Conservation (phyloP, 2,329 filamentous ascomycete species). For the Zopfia rhizophila region DNA sequence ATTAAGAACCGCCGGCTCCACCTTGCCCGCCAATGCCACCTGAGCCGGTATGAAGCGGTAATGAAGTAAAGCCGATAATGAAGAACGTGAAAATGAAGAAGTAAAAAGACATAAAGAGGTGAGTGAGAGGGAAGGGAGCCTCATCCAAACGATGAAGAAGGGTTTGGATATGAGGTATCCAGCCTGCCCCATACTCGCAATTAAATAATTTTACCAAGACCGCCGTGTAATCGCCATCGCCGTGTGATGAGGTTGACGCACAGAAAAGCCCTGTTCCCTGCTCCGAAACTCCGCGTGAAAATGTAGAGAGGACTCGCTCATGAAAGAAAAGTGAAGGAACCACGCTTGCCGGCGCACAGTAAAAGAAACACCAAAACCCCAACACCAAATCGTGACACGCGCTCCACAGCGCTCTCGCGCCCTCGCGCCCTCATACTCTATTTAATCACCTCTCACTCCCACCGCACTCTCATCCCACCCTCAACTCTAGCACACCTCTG, state of each 20-base stretch:
- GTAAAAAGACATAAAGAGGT: slow-evolving; percentile 1
- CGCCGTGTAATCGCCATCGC: too few relatives aligned
- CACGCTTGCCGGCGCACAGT: slow-evolving; percentile 6
- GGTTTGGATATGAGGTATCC: neutral
- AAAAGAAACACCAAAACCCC: slow-evolving; percentile 6
- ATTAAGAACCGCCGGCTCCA: slow-evolving; percentile 14
- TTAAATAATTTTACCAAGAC: slow-evolving; percentile 24
- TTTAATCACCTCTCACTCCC: too few relatives aligned
- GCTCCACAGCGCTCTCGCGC: too few relatives aligned
- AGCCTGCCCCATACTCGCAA: slow-evolving; percentile 18
- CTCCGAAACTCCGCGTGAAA: slow-evolving; percentile 14
- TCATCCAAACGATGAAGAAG: too few relatives aligned
- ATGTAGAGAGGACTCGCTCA: slow-evolving; percentile 4
- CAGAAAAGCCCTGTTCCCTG: slow-evolving; percentile 6
- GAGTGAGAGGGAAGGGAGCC: too few relatives aligned
- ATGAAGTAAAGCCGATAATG: too few relatives aligned
- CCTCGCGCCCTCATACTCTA: neutral
- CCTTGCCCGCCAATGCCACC: too few relatives aligned
- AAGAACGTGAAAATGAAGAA: neutral
- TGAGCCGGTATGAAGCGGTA: too few relatives aligned
- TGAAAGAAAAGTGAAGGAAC: slow-evolving; percentile 5
- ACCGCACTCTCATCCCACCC: too few relatives aligned
- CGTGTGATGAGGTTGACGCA: slow-evolving; percentile 8
- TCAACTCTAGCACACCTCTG: too few relatives aligned
- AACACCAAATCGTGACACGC: too few relatives aligned